A percentile compares a stretch with the other conserved stretches of the same genome.
Conservation (phyloP, 768 basidiomycete genomes). For the Naganishia onofrii region DNA sequence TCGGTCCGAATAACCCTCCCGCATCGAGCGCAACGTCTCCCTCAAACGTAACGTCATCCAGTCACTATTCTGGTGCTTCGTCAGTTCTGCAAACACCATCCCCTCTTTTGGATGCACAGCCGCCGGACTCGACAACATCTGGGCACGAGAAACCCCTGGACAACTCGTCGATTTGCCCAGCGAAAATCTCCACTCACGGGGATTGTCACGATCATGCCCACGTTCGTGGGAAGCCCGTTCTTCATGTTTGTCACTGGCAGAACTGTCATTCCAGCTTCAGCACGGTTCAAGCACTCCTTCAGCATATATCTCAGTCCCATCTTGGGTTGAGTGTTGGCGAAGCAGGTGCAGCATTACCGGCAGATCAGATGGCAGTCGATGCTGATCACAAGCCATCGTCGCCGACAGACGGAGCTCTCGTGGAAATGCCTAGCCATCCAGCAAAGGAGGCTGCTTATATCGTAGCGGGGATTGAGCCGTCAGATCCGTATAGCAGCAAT, state of each 20-base stretch:
- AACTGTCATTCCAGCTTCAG: slow-evolving; percentile 64
- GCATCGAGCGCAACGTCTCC: neutral
- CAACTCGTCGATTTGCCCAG: neutral
- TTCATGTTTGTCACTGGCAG: slow-evolving; percentile 69
- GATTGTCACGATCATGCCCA: neutral
- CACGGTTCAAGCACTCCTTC: slow-evolving; percentile 69
- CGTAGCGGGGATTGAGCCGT: neutral
- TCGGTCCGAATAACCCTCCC: no score
- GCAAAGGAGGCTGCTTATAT: neutral
- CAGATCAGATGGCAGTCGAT: neutral
- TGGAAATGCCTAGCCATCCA: neutral
- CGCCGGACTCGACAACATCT: neutral
- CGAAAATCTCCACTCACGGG: neutral
- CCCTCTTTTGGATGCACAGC: neutral
- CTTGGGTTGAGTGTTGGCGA: slow-evolving; percentile 52
- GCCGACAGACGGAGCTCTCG: neutral
- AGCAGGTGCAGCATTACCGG: neutral
- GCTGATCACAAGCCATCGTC: neutral
- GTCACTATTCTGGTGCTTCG: slow-evolving; percentile 7
- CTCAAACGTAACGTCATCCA: neutral
- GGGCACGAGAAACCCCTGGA: neutral
- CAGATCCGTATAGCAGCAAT: neutral
- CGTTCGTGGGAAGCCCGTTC: neutral
- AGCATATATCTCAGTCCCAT: slow-evolving; percentile 71
- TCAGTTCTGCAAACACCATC: slow-evolving; percentile 18